Evolutionary conservation across 1,139 yeast genomes (phyloP), one percentile per base, ranked within the genome.

Genomic region (Candida pseudocylindracea): DNA sequence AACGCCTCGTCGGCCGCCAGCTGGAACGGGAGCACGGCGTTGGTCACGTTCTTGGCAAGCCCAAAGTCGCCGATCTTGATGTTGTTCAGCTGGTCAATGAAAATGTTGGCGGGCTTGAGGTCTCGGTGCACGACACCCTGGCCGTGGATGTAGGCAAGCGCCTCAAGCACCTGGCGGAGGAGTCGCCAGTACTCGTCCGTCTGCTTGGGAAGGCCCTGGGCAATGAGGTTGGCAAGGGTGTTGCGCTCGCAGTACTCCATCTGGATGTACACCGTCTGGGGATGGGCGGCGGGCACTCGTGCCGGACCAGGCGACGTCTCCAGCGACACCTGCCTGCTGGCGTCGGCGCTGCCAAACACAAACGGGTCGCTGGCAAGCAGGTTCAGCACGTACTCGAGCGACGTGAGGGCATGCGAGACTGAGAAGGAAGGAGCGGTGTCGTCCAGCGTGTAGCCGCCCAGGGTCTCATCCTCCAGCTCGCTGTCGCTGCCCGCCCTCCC

Each of bases 161-260:
- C 99, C 44, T 88, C 98, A 13, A 88, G 55, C 7, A 88, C 67
- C 46, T 91, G 96, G 30, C 95, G 59, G 40, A 88, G 67, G 4
- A 85, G 53, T 37, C 94, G 59, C 94, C 95, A 91, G 45, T 83
- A 85, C 43, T 80, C 92, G 37, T 69, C 74, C 0, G 79, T 59
- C 35, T 78, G 68, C 8, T 57, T 57, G 7, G 74, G 78, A n/a
- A 85, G 57, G 0, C 83, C 85, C 39, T 76, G 91, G 32, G 67
- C 68, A 30, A 91, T 88, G 39, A 88, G 56, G 49, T 88, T 93
- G 33, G 68, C 65, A 29, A 91, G 53, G 0, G 98, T 88, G 37
- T 80, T 80, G 45, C 88, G 88, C 44, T 91, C 98, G 53, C 98
- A 91, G 46, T 88, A 91, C 49, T 91, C 98, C 99, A 91, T 91